Percentiles rank a stretch among this genome's conserved stretches.
Conservation (phyloP, 2,329 filamentous ascomycete genomes). For the Verticillium klebahnii region DNA sequence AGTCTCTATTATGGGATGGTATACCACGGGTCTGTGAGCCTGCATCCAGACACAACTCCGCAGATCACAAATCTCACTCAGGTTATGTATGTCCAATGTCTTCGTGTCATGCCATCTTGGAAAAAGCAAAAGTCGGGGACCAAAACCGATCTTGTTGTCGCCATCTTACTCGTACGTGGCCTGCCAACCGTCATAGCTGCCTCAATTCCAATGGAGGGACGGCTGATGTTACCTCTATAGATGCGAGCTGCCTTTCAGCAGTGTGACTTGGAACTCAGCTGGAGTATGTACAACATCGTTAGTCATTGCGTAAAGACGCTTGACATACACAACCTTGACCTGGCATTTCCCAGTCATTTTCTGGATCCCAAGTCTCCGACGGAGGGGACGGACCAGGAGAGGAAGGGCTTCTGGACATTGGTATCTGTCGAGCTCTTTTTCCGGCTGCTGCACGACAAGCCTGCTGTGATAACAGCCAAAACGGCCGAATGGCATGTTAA, state of each 20-base stretch:
- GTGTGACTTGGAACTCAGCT: constrained; percentile 14
- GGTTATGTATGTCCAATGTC: background rate
- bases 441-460: background rate
- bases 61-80: background rate
- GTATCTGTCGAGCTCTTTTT: background rate
- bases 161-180: background rate
- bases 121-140: background rate
- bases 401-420: background rate
- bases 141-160: background rate
- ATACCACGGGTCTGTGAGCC: background rate
- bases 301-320: background rate
- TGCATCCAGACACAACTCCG: background rate
- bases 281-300: background rate
- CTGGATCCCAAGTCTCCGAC: background rate
- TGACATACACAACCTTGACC: background rate
- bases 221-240: constrained; percentile 6
- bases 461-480: background rate
- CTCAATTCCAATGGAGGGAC: background rate
- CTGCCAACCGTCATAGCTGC: rapidly evolving
- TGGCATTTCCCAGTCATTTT: background rate
- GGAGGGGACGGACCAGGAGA: constrained; percentile 11
- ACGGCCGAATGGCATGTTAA: background rate
- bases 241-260: constrained; percentile 22
- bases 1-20: background rate
- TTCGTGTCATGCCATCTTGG: background rate